Evolutionary conservation across 768 basidiomycete species (phyloP).

Genomic region (Boletus speciosus): DNA sequence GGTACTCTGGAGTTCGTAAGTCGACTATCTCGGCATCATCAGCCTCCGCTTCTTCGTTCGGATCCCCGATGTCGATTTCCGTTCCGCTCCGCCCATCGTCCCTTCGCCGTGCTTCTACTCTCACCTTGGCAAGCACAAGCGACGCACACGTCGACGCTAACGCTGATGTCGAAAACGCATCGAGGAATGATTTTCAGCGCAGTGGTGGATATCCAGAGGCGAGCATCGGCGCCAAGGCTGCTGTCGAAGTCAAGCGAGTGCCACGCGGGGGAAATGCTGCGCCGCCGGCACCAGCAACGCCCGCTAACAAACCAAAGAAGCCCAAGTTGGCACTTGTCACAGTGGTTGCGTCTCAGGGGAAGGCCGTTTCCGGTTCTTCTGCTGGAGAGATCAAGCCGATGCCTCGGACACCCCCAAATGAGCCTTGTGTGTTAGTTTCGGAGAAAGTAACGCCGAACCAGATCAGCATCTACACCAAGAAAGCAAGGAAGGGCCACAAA

Average conservation of each 20-base stretch:
- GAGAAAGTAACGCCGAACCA: slow-evolving; percentile 22
- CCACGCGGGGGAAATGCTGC: slow-evolving; percentile 35
- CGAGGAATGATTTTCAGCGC: slow-evolving; percentile 9
- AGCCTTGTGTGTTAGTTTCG: slow-evolving; percentile 1
- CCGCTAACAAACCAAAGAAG: slow-evolving; percentile 18
- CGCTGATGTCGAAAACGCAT: slow-evolving; percentile 9
- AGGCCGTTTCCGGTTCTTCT: neutral
- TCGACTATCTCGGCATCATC: slow-evolving; percentile 28
- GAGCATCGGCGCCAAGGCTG: slow-evolving; percentile 17
- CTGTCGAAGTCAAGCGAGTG: slow-evolving; percentile 39
- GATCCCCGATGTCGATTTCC: slow-evolving; percentile 36
- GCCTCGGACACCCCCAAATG: slow-evolving; percentile 27
- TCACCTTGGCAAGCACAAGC: slow-evolving; percentile 25
- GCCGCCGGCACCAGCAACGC: slow-evolving; percentile 3
- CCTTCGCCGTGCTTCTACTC: slow-evolving; percentile 37
- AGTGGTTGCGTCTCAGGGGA: slow-evolving; percentile 3
- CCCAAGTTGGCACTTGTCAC: slow-evolving; percentile 1
- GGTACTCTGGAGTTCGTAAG: slow-evolving; percentile 27
- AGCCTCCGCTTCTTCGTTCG: slow-evolving; percentile 32
- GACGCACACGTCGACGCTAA: slow-evolving; percentile 11
- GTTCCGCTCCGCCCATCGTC: slow-evolving; percentile 42
- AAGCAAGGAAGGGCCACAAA: slow-evolving; percentile 33
- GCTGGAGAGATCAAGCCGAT: slow-evolving; percentile 5
- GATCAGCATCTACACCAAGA: slow-evolving; percentile 13
- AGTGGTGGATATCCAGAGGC: slow-evolving; percentile 16